phyloP scores from a whole-genome alignment of 2,329 filamentous ascomycete species.

The Diaporthe sp. region DNA sequence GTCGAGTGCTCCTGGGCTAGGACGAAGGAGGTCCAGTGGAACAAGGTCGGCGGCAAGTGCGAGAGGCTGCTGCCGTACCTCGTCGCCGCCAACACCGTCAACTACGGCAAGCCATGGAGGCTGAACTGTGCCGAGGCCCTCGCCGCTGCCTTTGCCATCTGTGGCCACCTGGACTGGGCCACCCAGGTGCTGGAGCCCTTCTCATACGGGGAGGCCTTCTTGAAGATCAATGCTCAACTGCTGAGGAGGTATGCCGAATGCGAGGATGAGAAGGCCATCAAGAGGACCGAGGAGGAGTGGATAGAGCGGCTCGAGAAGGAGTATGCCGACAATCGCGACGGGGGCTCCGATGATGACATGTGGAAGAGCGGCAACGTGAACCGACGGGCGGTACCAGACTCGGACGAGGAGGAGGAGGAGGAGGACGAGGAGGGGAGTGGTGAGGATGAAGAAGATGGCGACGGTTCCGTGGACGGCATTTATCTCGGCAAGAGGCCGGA shows the following conservation, averaged over 20 bases:
- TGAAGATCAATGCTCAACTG: conserved; percentile 89
- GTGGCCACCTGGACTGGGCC: conserved; percentile 92
- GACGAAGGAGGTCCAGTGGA: conserved; percentile 91
- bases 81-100: conserved; percentile 95
- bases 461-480: conserved; percentile 68
- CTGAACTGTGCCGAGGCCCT: conserved; percentile 97
- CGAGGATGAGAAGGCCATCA: conserved; percentile 83
- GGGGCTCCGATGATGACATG: conserved; percentile 77
- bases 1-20: conserved; percentile 98
- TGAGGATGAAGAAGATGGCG: conserved; percentile 58
- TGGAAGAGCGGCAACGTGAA: conserved; percentile 96
- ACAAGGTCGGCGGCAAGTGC: conserved; percentile 91
- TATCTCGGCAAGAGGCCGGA: conserved; percentile 70
- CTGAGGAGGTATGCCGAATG: conserved; percentile 89
- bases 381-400: conserved; percentile 64
- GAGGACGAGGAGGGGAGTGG: conserved; percentile 60
- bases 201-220: conserved; percentile 87
- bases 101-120: conserved; percentile 96
- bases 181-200: conserved; percentile 86
- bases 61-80: conserved; percentile 93
- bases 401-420: conserved; percentile 60
- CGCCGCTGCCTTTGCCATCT: conserved; percentile 93
- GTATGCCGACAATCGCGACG: conserved; percentile 83
- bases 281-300: conserved; percentile 89
- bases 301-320: conserved; percentile 90